These are phyloP conservation scores for Clavispora asparagi DNA, from an alignment of 805 yeast species.

Conservation along the genomic window DNA sequence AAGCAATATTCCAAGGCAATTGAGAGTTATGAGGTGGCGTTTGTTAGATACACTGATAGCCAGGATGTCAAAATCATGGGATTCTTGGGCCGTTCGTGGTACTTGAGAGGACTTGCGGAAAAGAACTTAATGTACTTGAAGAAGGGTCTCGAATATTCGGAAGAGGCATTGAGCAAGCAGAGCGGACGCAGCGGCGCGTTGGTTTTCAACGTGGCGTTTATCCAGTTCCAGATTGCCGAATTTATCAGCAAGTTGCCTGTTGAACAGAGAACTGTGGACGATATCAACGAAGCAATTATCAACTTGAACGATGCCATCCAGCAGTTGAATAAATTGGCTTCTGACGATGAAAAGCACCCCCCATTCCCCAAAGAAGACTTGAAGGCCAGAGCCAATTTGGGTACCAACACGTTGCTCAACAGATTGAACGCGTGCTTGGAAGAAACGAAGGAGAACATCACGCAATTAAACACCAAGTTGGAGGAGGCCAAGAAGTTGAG, in stretches of 20 bases:
- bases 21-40: conserved; percentile 81
- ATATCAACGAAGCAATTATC: conserved; percentile 49
- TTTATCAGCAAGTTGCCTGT: conserved; percentile 56
- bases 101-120: conserved; percentile 66
- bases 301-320: conserved; percentile 61
- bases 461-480: conserved; percentile 51
- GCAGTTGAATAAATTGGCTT: conserved; percentile 52
- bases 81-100: conserved; percentile 85
- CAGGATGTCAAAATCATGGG: conserved; percentile 64
- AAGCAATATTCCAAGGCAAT: conserved; percentile 81
- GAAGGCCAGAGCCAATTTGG: conserved; percentile 82
- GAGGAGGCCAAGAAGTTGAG: conserved; percentile 66
- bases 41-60: conserved; percentile 56
- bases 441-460: conserved; percentile 68
- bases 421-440: conserved; percentile 65
- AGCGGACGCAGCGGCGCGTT: conserved; percentile 30
- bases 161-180: conserved; percentile 44
- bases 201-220: conserved; percentile 75
- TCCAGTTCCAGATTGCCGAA: conserved; percentile 85
- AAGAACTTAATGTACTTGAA: conserved; percentile 55
- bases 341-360: conserved; percentile 49
- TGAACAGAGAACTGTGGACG: conserved; percentile 56
- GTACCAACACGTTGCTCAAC: conserved; percentile 65
- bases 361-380: conserved; percentile 79
- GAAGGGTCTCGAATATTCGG: conserved; percentile 58